A percentile compares a stretch with the other conserved stretches of the same genome.
phyloP scores from a whole-genome alignment of 306 rosid genomes.

The Lupinus albus region DNA sequence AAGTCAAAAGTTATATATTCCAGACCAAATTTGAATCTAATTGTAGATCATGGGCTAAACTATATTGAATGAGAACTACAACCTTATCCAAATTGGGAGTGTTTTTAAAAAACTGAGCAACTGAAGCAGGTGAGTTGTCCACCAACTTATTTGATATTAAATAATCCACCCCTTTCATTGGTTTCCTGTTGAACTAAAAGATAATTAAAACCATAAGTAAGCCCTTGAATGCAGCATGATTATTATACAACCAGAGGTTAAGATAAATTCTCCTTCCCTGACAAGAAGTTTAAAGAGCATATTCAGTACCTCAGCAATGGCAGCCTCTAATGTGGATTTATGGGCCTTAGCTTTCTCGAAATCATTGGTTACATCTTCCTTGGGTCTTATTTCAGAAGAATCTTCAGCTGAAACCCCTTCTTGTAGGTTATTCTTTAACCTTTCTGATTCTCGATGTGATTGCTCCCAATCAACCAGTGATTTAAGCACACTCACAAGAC shows the following conservation, averaged over 20 bases:
- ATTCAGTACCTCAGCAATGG: slow-evolving; percentile 69
- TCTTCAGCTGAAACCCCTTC: slow-evolving; percentile 70
- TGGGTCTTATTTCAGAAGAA: slow-evolving; percentile 65
- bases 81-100: slow-evolving; percentile 93
- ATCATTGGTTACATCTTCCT: slow-evolving; percentile 69
- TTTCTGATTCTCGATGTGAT: slow-evolving; percentile 63
- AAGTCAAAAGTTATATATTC: slow-evolving; percentile 35
- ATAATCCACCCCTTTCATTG: slow-evolving; percentile 81
- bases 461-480: slow-evolving; percentile 97
- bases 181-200: slow-evolving; percentile 92
- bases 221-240: slow-evolving; percentile 39
- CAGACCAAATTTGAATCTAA: slow-evolving; percentile 38
- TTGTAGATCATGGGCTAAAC: slow-evolving; percentile 27
- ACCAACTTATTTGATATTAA: slow-evolving; percentile 85
- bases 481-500: slow-evolving; percentile 93
- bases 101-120: slow-evolving; percentile 87
- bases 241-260: slow-evolving; percentile 29
- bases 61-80: slow-evolving; percentile 38
- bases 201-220: slow-evolving; percentile 55
- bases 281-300: slow-evolving; percentile 33
- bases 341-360: slow-evolving; percentile 98
- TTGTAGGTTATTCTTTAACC: slow-evolving; percentile 52
- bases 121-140: slow-evolving; percentile 81
- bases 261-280: slow-evolving; percentile 29
- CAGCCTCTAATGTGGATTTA: slow-evolving; percentile 96